Percentiles rank a stretch among this genome's conserved stretches.
Conservation (phyloP, 164 flowering plant genomes). For the Vitis riparia region DNA sequence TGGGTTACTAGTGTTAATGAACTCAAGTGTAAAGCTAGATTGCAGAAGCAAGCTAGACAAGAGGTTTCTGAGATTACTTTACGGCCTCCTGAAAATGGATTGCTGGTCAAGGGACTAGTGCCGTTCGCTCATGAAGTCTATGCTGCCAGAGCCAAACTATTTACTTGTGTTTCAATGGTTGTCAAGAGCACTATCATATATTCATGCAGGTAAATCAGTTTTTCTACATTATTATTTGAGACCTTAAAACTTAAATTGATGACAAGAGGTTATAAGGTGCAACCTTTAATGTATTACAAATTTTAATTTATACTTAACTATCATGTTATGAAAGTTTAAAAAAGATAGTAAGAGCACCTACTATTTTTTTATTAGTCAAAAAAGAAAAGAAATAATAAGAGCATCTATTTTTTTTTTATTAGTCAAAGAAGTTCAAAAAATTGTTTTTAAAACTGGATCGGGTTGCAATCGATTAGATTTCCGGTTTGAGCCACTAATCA, state of each 20-base stretch:
- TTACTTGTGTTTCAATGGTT: slow-evolving; percentile 45
- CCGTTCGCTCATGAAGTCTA: slow-evolving; percentile 60
- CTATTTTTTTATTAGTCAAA: too few species aligned
- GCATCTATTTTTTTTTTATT: too few species aligned
- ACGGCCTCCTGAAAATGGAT: slow-evolving; percentile 62
- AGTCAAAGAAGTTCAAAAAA: too few species aligned
- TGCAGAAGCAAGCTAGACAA: slow-evolving; percentile 33
- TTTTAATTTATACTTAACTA: too few species aligned
- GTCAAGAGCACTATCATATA: slow-evolving; percentile 32
- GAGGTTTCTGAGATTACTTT: slow-evolving; percentile 34
- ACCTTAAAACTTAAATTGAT: background rate
- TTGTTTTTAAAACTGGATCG: too few species aligned
- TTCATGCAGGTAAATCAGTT: slow-evolving; percentile 47
- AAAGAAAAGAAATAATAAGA: too few species aligned
- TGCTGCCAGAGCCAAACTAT: slow-evolving; percentile 40
- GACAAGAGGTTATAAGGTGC: background rate
- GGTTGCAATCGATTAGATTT: too few species aligned
- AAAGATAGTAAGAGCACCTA: too few species aligned
- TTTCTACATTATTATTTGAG: background rate
- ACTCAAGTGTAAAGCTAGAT: slow-evolving; percentile 55
- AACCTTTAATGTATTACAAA: too few species aligned
- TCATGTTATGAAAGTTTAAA: too few species aligned
- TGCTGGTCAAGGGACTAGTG: slow-evolving; percentile 50
- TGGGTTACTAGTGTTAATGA: slow-evolving; percentile 44
- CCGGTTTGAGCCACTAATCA: too few species aligned